These are phyloP conservation scores for Coemansia erecta DNA, from an alignment of 192 early-diverging fungal genomes.

Conservation along the genomic window DNA sequence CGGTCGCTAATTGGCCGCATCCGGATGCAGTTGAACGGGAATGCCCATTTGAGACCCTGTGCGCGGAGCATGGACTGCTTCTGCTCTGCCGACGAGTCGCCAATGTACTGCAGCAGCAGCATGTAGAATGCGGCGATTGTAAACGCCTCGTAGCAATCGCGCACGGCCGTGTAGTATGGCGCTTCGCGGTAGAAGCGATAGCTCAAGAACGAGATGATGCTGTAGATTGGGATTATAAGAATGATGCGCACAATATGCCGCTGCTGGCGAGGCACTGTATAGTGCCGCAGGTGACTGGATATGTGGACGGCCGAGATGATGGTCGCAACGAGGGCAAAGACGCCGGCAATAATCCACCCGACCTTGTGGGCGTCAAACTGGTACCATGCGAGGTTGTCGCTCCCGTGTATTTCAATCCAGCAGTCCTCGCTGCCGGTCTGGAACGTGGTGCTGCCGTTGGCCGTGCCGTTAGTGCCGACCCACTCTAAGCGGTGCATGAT, in stretches of 20 bases:
- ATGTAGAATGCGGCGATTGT: conserved; percentile 72
- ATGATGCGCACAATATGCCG: conserved; percentile 76
- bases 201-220: conserved; percentile 63
- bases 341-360: conserved; percentile 59
- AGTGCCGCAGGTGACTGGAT: conserved; percentile 56
- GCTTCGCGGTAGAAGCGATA: conserved; percentile 70
- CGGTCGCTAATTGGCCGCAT: conserved; percentile 58
- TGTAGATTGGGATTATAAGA: conserved; percentile 72
- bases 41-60: conserved; percentile 55
- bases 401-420: conserved; percentile 46
- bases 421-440: conserved; percentile 43
- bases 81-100: conserved; percentile 53
- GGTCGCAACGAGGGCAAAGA: conserved; percentile 55
- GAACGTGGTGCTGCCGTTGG: conserved; percentile 10
- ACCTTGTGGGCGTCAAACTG: conserved; percentile 57
- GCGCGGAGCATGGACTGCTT: conserved; percentile 44
- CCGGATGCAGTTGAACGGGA: conserved; percentile 60
- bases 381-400: conserved; percentile 45
- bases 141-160: conserved; percentile 76
- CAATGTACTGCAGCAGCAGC: conserved; percentile 67
- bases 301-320: conserved; percentile 55
- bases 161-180: conserved; percentile 66
- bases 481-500: conserved; percentile 34
- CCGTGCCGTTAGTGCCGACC: conserved; percentile 23
- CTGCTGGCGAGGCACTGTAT: conserved; percentile 66